phyloP scores from a whole-genome alignment of 2,329 filamentous ascomycete genomes.

The Stachybotrys chartarum region DNA sequence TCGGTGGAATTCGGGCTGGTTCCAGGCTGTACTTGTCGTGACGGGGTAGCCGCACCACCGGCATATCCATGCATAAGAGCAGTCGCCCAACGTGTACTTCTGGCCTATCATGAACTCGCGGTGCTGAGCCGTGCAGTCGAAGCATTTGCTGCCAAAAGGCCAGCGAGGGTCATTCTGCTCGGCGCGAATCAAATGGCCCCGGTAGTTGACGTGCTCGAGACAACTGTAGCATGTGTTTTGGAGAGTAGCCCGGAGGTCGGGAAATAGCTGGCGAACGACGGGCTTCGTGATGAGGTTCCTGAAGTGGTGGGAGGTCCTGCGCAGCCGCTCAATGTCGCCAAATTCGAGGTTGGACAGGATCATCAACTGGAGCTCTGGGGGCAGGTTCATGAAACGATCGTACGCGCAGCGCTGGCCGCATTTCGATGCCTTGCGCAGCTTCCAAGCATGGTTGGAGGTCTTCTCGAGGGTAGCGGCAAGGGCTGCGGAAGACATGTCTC shows the following conservation, averaged over 20 bases:
- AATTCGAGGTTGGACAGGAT: constrained; percentile 33
- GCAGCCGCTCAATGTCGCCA: constrained; percentile 33
- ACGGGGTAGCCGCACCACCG: constrained; percentile 38
- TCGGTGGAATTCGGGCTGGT: constrained; percentile 32
- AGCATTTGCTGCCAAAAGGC: constrained; percentile 31
- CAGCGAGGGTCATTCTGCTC: constrained; percentile 20
- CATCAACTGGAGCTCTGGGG: constrained; percentile 33
- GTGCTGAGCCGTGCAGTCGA: constrained; percentile 27
- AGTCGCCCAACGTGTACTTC: constrained; percentile 28
- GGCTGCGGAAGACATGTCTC: neutral
- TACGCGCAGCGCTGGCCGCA: neutral
- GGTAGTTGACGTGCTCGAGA: constrained; percentile 22
- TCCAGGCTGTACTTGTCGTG: constrained; percentile 17
- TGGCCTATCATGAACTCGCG: constrained; percentile 28
- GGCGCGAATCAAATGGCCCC: constrained; percentile 24
- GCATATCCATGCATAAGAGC: constrained; percentile 28
- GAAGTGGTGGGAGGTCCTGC: constrained; percentile 31
- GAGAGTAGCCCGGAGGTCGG: constrained; percentile 20
- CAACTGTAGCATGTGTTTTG: constrained; percentile 33
- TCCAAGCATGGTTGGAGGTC: neutral
- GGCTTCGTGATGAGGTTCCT: constrained; percentile 24
- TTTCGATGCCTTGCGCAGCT: neutral
- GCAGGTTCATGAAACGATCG: constrained; percentile 24
- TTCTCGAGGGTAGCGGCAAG: neutral
- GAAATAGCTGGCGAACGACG: constrained; percentile 28